Evolutionary conservation across 83 land plant genomes (phyloP).

Genomic region (Picea abies): DNA sequence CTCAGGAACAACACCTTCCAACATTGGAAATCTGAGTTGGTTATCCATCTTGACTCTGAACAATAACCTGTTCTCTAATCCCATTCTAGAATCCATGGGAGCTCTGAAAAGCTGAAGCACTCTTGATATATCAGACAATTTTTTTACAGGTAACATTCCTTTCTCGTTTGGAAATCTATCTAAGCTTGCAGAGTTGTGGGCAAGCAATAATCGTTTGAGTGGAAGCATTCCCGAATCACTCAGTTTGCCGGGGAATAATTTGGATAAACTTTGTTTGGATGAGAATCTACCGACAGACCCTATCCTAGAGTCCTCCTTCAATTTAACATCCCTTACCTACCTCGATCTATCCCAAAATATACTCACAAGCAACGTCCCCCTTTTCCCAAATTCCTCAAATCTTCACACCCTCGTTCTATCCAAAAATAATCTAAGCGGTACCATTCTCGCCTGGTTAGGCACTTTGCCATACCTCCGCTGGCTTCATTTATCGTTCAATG

Average conservation of each 20-base stretch:
- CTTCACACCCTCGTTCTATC: not conserved
- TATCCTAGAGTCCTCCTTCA: not conserved
- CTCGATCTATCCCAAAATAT: not conserved
- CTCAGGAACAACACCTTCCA: no score
- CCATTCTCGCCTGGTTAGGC: conserved; percentile 35
- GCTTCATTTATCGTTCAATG: conserved; percentile 19
- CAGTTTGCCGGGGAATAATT: no score
- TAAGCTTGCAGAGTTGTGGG: not conserved
- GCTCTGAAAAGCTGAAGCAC: not conserved
- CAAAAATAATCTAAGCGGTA: conserved; percentile 23
- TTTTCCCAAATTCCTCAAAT: not conserved
- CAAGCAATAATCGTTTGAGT: not conserved
- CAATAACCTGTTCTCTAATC: conserved; percentile 20
- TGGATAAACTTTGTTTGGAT: not conserved
- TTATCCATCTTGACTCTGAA: not conserved
- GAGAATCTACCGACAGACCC: not conserved
- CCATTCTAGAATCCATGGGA: conserved; percentile 17
- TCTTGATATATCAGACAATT: no score
- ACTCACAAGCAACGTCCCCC: not conserved
- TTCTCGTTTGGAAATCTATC: no score
- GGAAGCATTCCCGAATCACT: no score
- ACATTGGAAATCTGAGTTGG: conserved; percentile 20
- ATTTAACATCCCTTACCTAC: not conserved
- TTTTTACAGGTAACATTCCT: no score
- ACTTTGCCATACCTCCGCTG: conserved; percentile 28